Base-by-base conservation (phyloP, 2,329 filamentous ascomycete species). In the Claviceps pazoutovae region DNA sequence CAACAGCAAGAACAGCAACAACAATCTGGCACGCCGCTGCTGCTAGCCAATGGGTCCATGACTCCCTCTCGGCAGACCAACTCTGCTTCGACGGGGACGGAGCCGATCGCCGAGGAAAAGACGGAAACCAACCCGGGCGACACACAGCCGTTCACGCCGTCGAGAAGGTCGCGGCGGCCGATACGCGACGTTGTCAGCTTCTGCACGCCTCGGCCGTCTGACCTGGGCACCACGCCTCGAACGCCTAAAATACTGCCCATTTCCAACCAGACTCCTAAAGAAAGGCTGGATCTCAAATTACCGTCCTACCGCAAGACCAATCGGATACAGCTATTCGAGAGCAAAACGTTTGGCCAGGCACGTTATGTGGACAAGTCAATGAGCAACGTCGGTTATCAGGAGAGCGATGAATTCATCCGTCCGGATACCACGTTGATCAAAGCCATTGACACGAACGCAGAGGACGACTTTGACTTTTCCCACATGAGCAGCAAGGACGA, bases 331-430 rank as follows among this genome's bases (percentile, higher is more conserved):
- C 72, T 84, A 26, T 89, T 88, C 56, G 91, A 96, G 66, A 86
- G 89, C 64, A 89, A 93, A 66, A 84, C 83, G 1, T 82, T 86
- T 56, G 88, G 88, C 43, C 86, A 91, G 63, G 83, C 87, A 54
- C 86, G 91, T 61, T 97, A 95, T 66, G 90, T 97, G 46, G 91
- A 96, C 67, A 89, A 93, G 63, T 86, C 88, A 1, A 95, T 97
- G 90, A 90, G 90, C 59, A 91, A 88, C 61, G 86, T 95, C 46
- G 91, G 91, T 49, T 97, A 95, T 63, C 91, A 96, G 68, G 89
- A 96, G 69, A 95, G 86, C 60, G 91, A 97, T 68, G 76, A 90
- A 53, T 97, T 89, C 63, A 74, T 86, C 50, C 82, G 87, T 46
- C 85, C 88, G 5, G 85, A 90, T 51, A 78, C 80, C 54, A 82